Base-by-base conservation (phyloP, 2,329 filamentous ascomycete species). In the Aureobasidium musti region DNA sequence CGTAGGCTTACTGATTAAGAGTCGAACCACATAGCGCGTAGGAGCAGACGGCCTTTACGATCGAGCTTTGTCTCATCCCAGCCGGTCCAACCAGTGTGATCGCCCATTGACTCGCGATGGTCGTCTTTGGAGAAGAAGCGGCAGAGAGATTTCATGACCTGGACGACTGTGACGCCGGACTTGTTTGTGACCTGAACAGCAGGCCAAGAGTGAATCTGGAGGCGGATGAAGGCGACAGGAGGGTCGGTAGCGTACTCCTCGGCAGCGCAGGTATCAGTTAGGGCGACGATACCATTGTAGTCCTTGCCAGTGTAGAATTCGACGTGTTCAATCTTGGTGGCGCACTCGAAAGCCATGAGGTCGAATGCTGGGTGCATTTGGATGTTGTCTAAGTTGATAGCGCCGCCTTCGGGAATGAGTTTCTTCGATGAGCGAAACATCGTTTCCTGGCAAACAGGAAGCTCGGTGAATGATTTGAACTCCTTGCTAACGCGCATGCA, bases 61-160 rank as follows among this genome's bases (percentile, higher is more conserved):
- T 64, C 49, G 43, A 53, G 23, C n/a, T 23, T 23, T 7, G 8
- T 30, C 37, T 30, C 33, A 10, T 64, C 60, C 35, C 45, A 64
- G 3, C 23, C 60, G 7, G 21, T 28, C 60, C 60, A 64, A 7
- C 49, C 60, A 8, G 60, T 64, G 28, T 45, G 49, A 43, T 54
- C 60, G 23, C 37, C 37, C 17, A 11, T 45, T 2, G 23, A 23
- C 7, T 64, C 47, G 5, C 14, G 11, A 8, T 54, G 23, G 11
- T 53, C 19, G 4, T 41, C 23, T 1, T 53, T 33, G 23, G 21
- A 19, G 35, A 63, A 63, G 21, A 63, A 63, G 45, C 35, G 33
- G 23, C 45, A 52, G 14, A 63, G 14, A 17, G 47, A 17, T 7
- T 53, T 63, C 60, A 63, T 63, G 35, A 63, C 60, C n/a, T 63